Base-by-base conservation (phyloP, 2,329 filamentous ascomycete genomes). In the Monosporascus sp. region DNA sequence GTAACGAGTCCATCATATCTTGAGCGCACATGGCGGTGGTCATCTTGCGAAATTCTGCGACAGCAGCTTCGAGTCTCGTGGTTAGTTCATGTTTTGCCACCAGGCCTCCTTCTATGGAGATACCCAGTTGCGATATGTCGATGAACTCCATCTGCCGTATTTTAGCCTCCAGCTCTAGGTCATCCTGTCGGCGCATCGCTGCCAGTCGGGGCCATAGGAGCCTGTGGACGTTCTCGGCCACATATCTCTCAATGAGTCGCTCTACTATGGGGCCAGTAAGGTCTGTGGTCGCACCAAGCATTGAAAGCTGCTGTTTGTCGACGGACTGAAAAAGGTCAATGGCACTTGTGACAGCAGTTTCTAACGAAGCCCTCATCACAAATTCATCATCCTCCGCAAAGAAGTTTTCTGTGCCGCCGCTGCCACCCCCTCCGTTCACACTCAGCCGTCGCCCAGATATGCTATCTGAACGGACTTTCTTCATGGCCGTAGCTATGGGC, bases 241-340 rank as follows among this genome's bases (percentile, higher is more conserved):
- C 85, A 71, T 99, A 97, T 48, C 91, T 86, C 71, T 99, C 94
- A 59, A 99, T 97, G 63, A 99, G 79, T 56, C 89, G 86, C 72
- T 99, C 95, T 1, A 99, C 92, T 8, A 95, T 75, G 1, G 92
- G 90, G 0, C 94, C 93, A 0, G 94, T 97, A 50, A 99, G 74
- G 66, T 97, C 91, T 2, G 95, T 99, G 1, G 91, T 96, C 5
- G 92, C 89, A 19, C 92, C 94, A 5, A 99, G 78, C 37, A 96
- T 79, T 3, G 93, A 97, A 27, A 99, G 76, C 64, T 97, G 94
- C 64, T 96, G 90, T 69, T 96, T 96, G 68, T 99, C 94, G 6
- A 99, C 93, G 55, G 86, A 86, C 64, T 97, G 93, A 61, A 99
- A 99, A 1, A 97, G 79, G 65, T 99, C 94, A 60, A 99, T 97